Percentiles rank a stretch among this genome's conserved stretches.
phyloP scores from a whole-genome alignment of 2,329 filamentous ascomycete species.

The Colletotrichum kahawae region DNA sequence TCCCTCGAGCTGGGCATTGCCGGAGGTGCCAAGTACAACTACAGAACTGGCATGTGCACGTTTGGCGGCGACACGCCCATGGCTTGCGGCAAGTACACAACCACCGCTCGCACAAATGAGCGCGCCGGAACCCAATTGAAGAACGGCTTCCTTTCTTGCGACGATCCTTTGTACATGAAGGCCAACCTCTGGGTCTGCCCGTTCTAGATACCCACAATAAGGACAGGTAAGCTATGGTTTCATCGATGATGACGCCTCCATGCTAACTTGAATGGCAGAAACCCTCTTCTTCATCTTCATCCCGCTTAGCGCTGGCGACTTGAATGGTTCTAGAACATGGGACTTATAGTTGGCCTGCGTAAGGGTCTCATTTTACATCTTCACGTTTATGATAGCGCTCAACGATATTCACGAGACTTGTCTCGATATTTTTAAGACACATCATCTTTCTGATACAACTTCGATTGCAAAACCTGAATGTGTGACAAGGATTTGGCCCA shows the following conservation, averaged over 20 bases:
- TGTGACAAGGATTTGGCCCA: too few species aligned
- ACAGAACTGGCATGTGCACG: background rate
- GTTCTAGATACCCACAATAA: background rate
- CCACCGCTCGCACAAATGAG: background rate
- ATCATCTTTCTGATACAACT: too few species aligned
- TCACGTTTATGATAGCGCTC: too few species aligned
- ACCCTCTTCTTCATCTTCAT: background rate
- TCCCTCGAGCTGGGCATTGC: background rate
- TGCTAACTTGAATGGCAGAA: background rate
- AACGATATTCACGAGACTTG: too few species aligned
- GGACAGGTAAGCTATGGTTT: background rate
- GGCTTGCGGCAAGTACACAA: background rate
- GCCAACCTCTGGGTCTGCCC: background rate
- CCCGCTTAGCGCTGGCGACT: background rate
- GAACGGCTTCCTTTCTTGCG: background rate
- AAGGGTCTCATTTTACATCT: too few species aligned
- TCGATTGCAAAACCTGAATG: too few species aligned
- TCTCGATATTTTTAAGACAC: too few species aligned
- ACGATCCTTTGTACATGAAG: background rate
- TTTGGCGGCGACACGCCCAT: background rate
- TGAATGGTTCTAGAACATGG: too few species aligned
- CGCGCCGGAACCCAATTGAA: background rate
- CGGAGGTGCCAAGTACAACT: background rate
- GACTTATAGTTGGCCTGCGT: too few species aligned
- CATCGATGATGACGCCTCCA: too few species aligned